A percentile compares a stretch with the other conserved stretches of the same genome.
These are phyloP conservation scores for Nicotiana obtusifolia DNA, from an alignment of 257 asterid genomes.

Conservation along the genomic window DNA sequence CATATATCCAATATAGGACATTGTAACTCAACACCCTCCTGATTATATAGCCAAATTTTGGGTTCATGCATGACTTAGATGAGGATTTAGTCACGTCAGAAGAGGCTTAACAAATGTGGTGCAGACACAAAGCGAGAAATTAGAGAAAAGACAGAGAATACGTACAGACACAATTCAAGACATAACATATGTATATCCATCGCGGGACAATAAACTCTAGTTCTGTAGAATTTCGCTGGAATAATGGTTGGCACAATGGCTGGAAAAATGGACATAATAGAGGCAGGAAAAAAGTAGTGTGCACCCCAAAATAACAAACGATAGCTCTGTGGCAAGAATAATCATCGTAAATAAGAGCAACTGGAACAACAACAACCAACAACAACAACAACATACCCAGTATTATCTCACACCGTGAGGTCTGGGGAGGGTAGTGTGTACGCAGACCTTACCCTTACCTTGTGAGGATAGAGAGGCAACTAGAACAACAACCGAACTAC, in stretches of 20 bases:
- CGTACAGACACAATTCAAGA: neutral
- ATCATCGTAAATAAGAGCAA: neutral
- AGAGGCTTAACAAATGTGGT: neutral
- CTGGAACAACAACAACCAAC: too few species aligned
- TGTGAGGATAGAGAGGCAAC: too few species aligned
- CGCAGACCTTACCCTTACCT: too few species aligned
- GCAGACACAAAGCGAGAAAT: neutral
- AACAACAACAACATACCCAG: too few species aligned
- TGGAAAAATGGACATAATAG: neutral
- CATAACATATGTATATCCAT: neutral
- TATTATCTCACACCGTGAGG: too few species aligned
- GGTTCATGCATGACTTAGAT: neutral
- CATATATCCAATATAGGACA: neutral
- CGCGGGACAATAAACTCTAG: too few species aligned
- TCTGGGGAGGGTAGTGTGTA: too few species aligned
- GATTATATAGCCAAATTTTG: neutral
- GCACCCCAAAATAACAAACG: neutral
- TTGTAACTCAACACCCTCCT: neutral
- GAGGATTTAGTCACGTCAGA: neutral
- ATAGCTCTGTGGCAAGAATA: neutral
- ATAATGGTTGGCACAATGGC: neutral
- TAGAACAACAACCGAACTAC: too few species aligned
- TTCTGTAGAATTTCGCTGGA: neutral
- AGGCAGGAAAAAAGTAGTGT: neutral
- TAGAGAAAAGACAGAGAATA: neutral